Percentiles rank a stretch among this genome's conserved stretches.
These are phyloP conservation scores for Emericellopsis cladophorae DNA, from an alignment of 2,329 filamentous ascomycete genomes.

Conservation along the genomic window DNA sequence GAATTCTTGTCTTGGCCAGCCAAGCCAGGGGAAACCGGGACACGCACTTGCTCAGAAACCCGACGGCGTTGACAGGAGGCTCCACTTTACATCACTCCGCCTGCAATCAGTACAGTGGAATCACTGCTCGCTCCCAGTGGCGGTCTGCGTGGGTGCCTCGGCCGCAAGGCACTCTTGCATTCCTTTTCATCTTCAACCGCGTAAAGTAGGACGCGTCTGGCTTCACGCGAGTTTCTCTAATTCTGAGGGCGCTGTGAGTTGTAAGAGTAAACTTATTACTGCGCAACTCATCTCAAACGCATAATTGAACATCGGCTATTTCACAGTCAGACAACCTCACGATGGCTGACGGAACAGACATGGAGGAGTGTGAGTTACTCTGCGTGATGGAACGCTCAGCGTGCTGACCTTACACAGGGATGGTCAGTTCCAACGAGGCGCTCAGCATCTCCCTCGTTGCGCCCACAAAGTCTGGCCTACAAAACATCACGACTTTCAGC, in stretches of 20 bases:
- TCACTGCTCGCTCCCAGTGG: too few relatives aligned
- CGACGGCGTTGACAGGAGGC: not conserved
- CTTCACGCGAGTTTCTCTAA: too few relatives aligned
- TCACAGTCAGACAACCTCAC: not conserved
- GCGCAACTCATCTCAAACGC: not conserved
- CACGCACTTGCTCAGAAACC: not conserved
- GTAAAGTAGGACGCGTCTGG: too few relatives aligned
- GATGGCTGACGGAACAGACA: constrained; percentile 17
- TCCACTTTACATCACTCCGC: not conserved
- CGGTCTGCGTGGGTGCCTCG: not conserved
- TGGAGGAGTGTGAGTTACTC: constrained; percentile 19
- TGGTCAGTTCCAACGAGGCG: constrained; percentile 47
- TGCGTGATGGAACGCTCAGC: not conserved
- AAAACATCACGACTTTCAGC: constrained; percentile 57
- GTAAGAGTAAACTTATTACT: too few relatives aligned
- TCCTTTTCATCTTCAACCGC: too few relatives aligned
- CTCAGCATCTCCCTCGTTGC: constrained; percentile 47
- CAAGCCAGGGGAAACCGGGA: not conserved
- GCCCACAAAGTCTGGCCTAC: constrained; percentile 33
- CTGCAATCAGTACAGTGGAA: not conserved
- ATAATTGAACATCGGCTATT: not conserved
- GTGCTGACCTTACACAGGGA: constrained; percentile 29
- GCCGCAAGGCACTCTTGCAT: too few relatives aligned
- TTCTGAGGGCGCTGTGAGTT: too few relatives aligned
- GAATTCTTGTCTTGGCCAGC: not conserved